Evolutionary conservation across 176 grass and related monocot genomes (phyloP).

Genomic region (Aechmea fasciata): DNA sequence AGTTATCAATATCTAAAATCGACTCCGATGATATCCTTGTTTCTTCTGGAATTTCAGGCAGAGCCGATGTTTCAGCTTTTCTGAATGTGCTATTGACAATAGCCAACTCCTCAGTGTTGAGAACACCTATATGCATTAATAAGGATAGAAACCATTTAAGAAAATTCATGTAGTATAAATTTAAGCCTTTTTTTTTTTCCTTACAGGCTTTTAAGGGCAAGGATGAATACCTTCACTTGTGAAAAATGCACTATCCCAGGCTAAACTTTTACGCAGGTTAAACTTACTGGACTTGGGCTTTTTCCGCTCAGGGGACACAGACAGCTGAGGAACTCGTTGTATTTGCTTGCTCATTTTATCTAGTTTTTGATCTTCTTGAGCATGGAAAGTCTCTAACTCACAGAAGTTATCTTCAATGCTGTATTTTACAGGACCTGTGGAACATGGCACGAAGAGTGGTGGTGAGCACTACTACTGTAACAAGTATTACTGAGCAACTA

Average conservation of each 20-base stretch:
- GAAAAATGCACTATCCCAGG: conserved; percentile 86
- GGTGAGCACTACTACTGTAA: no score
- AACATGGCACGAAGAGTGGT: neutral
- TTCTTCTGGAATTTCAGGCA: conserved; percentile 68
- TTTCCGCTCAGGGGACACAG: conserved; percentile 42
- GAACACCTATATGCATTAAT: conserved; percentile 40
- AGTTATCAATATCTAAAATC: conserved; percentile 42
- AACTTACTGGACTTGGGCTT: conserved; percentile 22
- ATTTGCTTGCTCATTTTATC: conserved; percentile 16
- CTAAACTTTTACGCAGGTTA: conserved; percentile 75
- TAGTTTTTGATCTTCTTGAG: neutral
- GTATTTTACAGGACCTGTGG: neutral
- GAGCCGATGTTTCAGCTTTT: conserved; percentile 26
- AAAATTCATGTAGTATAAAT: no score
- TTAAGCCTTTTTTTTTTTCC: no score
- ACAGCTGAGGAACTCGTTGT: conserved; percentile 27
- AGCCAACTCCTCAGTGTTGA: conserved; percentile 64
- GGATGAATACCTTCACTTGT: conserved; percentile 45
- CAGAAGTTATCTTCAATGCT: neutral
- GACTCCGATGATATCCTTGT: conserved; percentile 49
- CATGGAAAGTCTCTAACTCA: neutral
- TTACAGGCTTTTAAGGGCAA: neutral
- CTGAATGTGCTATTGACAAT: conserved; percentile 58
- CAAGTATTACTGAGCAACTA: no score
- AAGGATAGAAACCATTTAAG: neutral